A percentile compares a stretch with the other conserved stretches of the same genome.
Conservation (phyloP, 225 moss, liverwort and hornwort genomes). For the Asterella californica region DNA sequence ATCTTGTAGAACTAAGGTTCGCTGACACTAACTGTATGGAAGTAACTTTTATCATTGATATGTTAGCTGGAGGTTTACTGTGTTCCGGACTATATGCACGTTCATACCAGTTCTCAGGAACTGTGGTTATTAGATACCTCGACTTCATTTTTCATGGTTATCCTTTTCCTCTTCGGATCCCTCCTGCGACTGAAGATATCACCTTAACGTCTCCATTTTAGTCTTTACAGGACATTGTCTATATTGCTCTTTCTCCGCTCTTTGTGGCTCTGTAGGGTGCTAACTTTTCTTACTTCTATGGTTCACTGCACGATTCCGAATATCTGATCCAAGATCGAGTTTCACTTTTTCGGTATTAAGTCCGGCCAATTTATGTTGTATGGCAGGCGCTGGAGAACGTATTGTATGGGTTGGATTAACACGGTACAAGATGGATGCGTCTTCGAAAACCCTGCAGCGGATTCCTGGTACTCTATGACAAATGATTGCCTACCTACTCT, state of each 20-base stretch:
- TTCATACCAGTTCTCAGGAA: too few species aligned
- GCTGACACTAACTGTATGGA: too few species aligned
- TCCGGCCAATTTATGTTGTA: not conserved
- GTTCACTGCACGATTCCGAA: not conserved
- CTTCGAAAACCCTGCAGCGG: slow-evolving; percentile 48
- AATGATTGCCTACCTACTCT: not conserved
- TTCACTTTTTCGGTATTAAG: not conserved
- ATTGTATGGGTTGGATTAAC: slow-evolving; percentile 54
- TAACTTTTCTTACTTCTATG: not conserved
- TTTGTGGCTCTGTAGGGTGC: not conserved
- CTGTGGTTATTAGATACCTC: too few species aligned
- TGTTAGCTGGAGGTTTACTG: too few species aligned
- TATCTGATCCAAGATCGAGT: not conserved
- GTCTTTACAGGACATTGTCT: not conserved
- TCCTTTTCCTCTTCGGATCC: not conserved
- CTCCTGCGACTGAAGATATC: not conserved
- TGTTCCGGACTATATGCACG: too few species aligned
- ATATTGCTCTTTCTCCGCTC: not conserved
- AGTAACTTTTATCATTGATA: too few species aligned
- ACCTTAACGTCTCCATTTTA: not conserved
- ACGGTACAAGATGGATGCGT: slow-evolving; percentile 53
- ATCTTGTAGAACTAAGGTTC: too few species aligned
- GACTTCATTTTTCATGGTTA: not conserved
- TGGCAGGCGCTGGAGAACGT: slow-evolving; percentile 41
- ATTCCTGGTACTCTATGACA: slow-evolving; percentile 33